Base-by-base conservation (phyloP, 257 asterid species). In the Voacanga thouarsii region DNA sequence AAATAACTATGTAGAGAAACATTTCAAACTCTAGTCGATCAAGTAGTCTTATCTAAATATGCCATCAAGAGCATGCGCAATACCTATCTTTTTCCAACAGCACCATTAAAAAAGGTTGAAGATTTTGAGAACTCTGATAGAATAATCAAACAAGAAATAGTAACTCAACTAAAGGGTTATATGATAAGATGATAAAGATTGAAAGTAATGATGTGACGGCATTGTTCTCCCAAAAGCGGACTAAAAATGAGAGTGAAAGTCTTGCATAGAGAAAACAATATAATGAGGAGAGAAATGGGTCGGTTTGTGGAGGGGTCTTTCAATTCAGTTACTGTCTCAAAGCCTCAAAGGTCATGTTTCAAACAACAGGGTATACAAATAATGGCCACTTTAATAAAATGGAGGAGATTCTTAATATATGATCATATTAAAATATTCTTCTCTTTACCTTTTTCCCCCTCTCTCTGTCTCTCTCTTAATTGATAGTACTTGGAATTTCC, bases 151-250 rank as follows among this genome's bases (percentile, higher is more conserved):
- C 57, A n/a, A 75, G 59, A 68, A 59, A n/a, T 59, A 44, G 71
- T 1, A 24, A 8, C 26, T 45, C 43, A 28, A 67, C 72, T 39
- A 30, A 39, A 12, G 14, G 39, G 56, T 43, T 23, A 39, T 14
- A 44, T 33, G 71, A 59, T 75, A 56, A 78, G 41, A 60, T 30
- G 77, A 71, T 69, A 24, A 45, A 11, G 44, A 57, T 5, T 23
- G 16, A 18, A 21, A 63, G n/a, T 45, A 19, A 21, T 78, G 81
- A 78, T 71, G 72, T 71, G 81, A 78, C 77, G 39, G 53, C 77
- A 71, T 45, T 57, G 33, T 33, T 64, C 65, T 71, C 65, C 65
- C 71, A 45, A 71, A 71, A 71, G 69, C 28, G 28, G 77, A 28
- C 37, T 44, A 26, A 12, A 59, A 45, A 15, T n/a, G 78, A 44